A percentile compares a stretch with the other conserved stretches of the same genome.
These are phyloP conservation scores for Agroathelia rolfsii DNA, from an alignment of 1,284 basidiomycete genomes.

Conservation along the genomic window DNA sequence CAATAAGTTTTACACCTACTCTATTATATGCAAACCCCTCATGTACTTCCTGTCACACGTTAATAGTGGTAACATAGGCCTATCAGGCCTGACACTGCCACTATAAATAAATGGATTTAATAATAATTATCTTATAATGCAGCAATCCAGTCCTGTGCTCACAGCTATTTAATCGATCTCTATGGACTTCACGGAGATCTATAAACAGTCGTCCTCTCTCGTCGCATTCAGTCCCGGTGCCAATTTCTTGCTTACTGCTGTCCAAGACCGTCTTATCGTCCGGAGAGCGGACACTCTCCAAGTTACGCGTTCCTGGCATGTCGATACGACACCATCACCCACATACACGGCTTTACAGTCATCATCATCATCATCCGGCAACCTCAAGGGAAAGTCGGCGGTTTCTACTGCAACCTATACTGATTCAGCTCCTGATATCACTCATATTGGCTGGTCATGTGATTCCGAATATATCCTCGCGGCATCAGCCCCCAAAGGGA, in stretches of 20 bases:
- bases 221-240: constrained; percentile 68
- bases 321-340: constrained; percentile 40
- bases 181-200: constrained; percentile 78
- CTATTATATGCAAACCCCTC: too few relatives aligned
- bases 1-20: too few relatives aligned
- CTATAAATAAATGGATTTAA: too few relatives aligned
- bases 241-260: constrained; percentile 65
- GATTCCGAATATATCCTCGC: constrained; percentile 78
- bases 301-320: constrained; percentile 62
- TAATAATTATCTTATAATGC: constrained; percentile 41
- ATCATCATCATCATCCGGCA: constrained; percentile 24
- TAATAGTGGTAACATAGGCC: too few relatives aligned
- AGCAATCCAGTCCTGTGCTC: too few relatives aligned
- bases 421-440: too few relatives aligned
- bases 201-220: constrained; percentile 56
- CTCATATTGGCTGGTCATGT: constrained; percentile 72
- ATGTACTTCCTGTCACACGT: too few relatives aligned
- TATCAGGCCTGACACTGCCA: too few relatives aligned
- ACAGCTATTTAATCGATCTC: too few relatives aligned
- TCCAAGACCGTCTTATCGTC: constrained; percentile 63
- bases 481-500: constrained; percentile 51
- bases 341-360: too few relatives aligned
- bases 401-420: too few relatives aligned
- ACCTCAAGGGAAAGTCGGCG: too few relatives aligned
- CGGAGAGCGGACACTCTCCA: constrained; percentile 69